These are phyloP conservation scores for Neocatenulostroma microsporum DNA, from an alignment of 2,329 filamentous ascomycete genomes.

Conservation along the genomic window DNA sequence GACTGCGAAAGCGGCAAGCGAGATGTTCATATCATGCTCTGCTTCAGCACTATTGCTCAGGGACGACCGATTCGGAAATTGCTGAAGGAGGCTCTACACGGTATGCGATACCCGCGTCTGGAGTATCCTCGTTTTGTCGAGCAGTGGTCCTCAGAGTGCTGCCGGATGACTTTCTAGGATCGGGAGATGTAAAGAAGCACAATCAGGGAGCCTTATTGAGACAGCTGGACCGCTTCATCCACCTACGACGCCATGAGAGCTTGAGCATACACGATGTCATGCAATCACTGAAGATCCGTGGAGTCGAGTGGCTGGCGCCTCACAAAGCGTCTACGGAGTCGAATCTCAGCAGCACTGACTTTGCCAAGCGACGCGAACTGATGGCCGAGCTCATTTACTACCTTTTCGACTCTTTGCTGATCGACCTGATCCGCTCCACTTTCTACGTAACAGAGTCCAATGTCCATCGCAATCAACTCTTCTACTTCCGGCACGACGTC, in stretches of 20 bases:
- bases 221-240: constrained; percentile 70
- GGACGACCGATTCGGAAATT: constrained; percentile 11
- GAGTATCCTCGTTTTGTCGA: constrained; percentile 81
- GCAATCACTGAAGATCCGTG: constrained; percentile 56
- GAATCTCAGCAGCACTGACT: constrained; percentile 64
- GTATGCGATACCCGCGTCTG: constrained; percentile 57
- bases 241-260: constrained; percentile 70
- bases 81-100: constrained; percentile 46
- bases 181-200: constrained; percentile 41
- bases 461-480: constrained; percentile 68
- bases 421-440: constrained; percentile 76
- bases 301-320: constrained; percentile 59
- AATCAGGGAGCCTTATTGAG: constrained; percentile 58
- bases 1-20: constrained; percentile 61
- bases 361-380: constrained; percentile 67
- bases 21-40: constrained; percentile 74
- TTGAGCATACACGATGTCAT: constrained; percentile 69
- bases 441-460: constrained; percentile 95
- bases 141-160: constrained; percentile 65
- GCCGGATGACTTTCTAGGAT: constrained; percentile 67
- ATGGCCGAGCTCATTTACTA: constrained; percentile 85
- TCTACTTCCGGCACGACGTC: constrained; percentile 91
- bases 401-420: constrained; percentile 80
- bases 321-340: constrained; percentile 35
- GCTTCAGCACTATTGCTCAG: constrained; percentile 72